Base-by-base conservation (phyloP, 2,329 filamentous ascomycete genomes). In the Teratosphaeria zuluensis region DNA sequence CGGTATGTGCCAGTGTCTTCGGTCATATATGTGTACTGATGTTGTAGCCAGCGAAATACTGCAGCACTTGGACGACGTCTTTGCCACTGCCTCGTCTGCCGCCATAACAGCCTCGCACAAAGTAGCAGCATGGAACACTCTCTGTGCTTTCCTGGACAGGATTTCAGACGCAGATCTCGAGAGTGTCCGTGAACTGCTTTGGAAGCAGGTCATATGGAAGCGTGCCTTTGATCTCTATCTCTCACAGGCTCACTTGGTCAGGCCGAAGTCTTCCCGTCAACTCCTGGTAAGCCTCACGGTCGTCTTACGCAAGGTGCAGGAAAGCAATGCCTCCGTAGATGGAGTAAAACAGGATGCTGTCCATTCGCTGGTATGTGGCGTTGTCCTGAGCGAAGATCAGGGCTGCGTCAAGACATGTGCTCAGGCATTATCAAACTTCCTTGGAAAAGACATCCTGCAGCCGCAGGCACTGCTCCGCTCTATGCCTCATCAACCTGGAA, bases 391-490 rank as follows among this genome's bases (percentile, higher is more conserved):
- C n/a, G 16, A 58, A 28, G 54, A 56, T 51, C 21, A 53, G 38
- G 28, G 55, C n/a, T n/a, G n/a, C 14, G 33, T 32, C 2, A 58
- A 59, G 55, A 54, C 57, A 8, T 59, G 30, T 51, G 46, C 57
- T 24, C 51, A 56, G 24, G 58, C 56, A 16, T 51, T 63, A 42
- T 84, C 87, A 54, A 80, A 85, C 65, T 81, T 90, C 58, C 68
- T 90, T 3, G 75, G 78, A 54, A 90, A 88, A 69, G 74, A 77
- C 1, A 76, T 85, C 12, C 72, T 87, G 30, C 75, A 68, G 1
- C 63, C 75, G 19, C 51, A 65, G 19, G 52, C 35, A 3, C 19
- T 56, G 8, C 54, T 60, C 8, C 51, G 51, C 35, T 6, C 51
- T 12, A 42, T 53, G 33, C n/a, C n/a, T 21, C 30, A 51, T 16